Percentiles rank a stretch among this genome's conserved stretches.
phyloP scores from a whole-genome alignment of 441 rosid species.

The Cnidoscolus chayamansa region DNA sequence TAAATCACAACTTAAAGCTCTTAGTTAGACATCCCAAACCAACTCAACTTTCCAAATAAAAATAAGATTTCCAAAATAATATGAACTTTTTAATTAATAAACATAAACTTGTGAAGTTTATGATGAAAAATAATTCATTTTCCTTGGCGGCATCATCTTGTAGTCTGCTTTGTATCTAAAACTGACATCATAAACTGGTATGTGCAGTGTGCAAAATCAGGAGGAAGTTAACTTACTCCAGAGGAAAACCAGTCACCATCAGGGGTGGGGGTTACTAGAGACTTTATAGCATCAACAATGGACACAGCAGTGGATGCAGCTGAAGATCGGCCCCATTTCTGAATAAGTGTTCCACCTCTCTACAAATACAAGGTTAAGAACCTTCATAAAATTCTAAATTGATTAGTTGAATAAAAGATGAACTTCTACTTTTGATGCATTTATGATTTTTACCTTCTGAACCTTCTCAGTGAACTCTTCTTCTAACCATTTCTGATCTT shows the following conservation, averaged over 20 bases:
- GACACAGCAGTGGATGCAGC: conserved; percentile 97
- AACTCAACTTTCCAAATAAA: too few species aligned
- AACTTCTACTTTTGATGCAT: background rate
- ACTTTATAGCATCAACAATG: conserved; percentile 80
- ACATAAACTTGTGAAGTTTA: too few species aligned
- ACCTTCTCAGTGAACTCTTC: conserved; percentile 86
- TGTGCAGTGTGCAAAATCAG: background rate
- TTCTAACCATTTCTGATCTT: conserved; percentile 88
- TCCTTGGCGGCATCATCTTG: too few species aligned
- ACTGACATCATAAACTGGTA: background rate
- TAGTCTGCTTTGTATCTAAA: background rate
- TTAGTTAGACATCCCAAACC: too few species aligned
- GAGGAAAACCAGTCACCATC: conserved; percentile 97
- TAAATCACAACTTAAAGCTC: too few species aligned
- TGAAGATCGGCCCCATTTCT: conserved; percentile 98
- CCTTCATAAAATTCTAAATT: background rate
- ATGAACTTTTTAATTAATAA: too few species aligned
- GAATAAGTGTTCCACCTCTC: conserved; percentile 88
- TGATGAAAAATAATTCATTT: too few species aligned
- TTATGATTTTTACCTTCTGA: conserved; percentile 55
- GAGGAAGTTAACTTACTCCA: conserved; percentile 53
- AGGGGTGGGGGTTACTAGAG: conserved; percentile 81
- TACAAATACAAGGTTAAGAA: conserved; percentile 28
- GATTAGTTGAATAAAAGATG: background rate
- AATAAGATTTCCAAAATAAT: too few species aligned